Percentiles rank a stretch among this genome's conserved stretches.
phyloP scores from a whole-genome alignment of 2,329 filamentous ascomycete species.

The Arthrobotrys iridis region DNA sequence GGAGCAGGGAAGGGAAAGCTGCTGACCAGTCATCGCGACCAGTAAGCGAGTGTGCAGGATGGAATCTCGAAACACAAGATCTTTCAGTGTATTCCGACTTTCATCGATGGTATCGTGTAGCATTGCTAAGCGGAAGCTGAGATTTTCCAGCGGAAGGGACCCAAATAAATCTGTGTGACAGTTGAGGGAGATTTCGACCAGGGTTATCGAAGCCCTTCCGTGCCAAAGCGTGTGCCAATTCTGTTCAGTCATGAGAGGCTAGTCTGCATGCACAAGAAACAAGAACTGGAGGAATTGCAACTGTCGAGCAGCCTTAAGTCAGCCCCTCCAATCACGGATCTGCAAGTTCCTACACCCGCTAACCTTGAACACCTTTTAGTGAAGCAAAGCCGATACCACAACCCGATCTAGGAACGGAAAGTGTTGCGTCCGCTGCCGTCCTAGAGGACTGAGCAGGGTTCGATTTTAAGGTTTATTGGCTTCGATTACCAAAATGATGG shows the following conservation, averaged over 20 bases:
- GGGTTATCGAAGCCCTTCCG: slow-evolving; percentile 37
- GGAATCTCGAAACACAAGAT: slow-evolving; percentile 39
- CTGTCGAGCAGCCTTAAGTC: slow-evolving; percentile 10
- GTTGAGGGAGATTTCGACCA: slow-evolving; percentile 37
- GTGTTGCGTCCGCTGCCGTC: slow-evolving; percentile 53
- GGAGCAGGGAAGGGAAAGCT: slow-evolving; percentile 25
- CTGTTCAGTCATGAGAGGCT: slow-evolving; percentile 44
- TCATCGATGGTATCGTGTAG: slow-evolving; percentile 28
- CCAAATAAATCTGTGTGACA: slow-evolving; percentile 47
- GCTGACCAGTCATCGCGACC: slow-evolving; percentile 45
- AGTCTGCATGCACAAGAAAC: slow-evolving; percentile 36
- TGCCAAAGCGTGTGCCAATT: slow-evolving; percentile 51
- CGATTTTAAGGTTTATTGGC: slow-evolving; percentile 47
- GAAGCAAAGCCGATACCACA: slow-evolving; percentile 17
- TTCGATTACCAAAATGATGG: slow-evolving; percentile 40
- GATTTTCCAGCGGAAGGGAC: background rate
- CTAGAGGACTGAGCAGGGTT: slow-evolving; percentile 35
- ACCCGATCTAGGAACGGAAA: slow-evolving; percentile 48
- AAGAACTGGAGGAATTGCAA: slow-evolving; percentile 36
- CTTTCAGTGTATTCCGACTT: slow-evolving; percentile 3
- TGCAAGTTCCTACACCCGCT: slow-evolving; percentile 41
- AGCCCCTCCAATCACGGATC: slow-evolving; percentile 48
- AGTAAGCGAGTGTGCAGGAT: slow-evolving; percentile 52
- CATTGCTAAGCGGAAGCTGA: background rate
- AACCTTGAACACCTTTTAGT: slow-evolving; percentile 21